phyloP scores from a whole-genome alignment of 257 asterid species.

The Ilex asprella region DNA sequence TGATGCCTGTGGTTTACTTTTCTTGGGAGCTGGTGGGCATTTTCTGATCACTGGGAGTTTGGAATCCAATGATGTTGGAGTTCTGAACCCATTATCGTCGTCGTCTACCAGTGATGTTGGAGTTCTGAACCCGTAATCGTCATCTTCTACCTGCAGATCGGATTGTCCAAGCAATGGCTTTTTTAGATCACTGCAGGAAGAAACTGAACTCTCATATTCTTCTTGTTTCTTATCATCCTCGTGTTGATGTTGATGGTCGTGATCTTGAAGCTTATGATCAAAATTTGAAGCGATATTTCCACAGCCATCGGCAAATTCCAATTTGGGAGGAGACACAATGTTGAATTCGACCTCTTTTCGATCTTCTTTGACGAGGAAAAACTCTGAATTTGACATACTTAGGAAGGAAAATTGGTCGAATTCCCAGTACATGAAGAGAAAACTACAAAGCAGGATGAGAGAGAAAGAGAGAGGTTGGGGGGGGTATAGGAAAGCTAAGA shows the following conservation, averaged over 20 bases:
- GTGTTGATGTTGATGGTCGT: too few species aligned
- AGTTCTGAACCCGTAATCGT: constrained; percentile 52
- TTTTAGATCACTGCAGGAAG: background rate
- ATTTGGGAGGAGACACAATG: constrained; percentile 1
- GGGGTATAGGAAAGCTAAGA: background rate
- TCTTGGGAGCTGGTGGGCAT: constrained; percentile 78
- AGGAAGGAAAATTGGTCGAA: constrained; percentile 3
- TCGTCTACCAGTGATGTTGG: constrained; percentile 36
- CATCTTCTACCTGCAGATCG: constrained; percentile 14
- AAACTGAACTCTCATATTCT: too few species aligned
- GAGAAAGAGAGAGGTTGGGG: background rate
- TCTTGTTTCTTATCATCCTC: too few species aligned
- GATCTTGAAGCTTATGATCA: too few species aligned
- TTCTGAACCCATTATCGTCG: constrained; percentile 46
- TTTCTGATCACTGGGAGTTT: constrained; percentile 36
- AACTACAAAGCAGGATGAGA: background rate
- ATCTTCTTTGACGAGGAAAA: constrained; percentile 1
- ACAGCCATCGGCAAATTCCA: constrained; percentile 5
- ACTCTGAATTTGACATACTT: constrained; percentile 7
- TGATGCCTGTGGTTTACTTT: constrained; percentile 23
- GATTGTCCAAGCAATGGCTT: background rate
- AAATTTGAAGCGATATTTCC: background rate
- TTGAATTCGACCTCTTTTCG: constrained; percentile 6
- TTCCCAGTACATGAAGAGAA: constrained; percentile 7
- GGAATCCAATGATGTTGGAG: constrained; percentile 57